Percentiles rank a stretch among this genome's conserved stretches.
These are phyloP conservation scores for Pseudohyphozyma bogoriensis DNA, from an alignment of 768 basidiomycete species.

Conservation along the genomic window DNA sequence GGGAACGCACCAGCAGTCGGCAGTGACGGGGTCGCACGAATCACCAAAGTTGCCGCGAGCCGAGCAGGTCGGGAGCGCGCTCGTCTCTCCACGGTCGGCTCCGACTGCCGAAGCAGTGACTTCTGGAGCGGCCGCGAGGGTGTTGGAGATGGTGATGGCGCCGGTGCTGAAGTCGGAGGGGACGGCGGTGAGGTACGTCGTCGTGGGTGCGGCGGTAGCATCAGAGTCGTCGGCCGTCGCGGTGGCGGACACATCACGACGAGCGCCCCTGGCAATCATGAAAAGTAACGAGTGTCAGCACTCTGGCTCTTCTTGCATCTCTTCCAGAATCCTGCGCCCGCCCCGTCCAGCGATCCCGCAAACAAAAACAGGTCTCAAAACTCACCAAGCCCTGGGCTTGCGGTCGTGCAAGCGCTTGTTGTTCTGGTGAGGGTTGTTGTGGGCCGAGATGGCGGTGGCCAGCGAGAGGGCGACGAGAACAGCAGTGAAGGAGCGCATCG, in stretches of 20 bases:
- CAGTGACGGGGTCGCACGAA: slow-evolving; percentile 10
- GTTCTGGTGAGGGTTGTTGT: neutral
- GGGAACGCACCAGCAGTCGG: slow-evolving; percentile 10
- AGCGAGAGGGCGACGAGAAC: slow-evolving; percentile 4
- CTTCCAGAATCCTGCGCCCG: neutral
- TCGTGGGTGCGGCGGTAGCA: neutral
- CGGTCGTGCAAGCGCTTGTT: slow-evolving; percentile 2
- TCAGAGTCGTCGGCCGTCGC: neutral
- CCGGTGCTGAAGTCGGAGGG: neutral
- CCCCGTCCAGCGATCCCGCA: neutral
- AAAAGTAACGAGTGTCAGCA: neutral
- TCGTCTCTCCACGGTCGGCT: neutral
- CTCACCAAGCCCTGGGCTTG: slow-evolving; percentile 15
- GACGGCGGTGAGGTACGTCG: slow-evolving; percentile 7
- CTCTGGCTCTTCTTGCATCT: neutral
- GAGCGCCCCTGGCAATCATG: neutral
- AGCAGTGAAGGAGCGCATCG: slow-evolving; percentile 12
- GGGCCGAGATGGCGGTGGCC: slow-evolving; percentile 6
- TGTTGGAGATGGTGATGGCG: slow-evolving; percentile 17
- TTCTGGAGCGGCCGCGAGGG: slow-evolving; percentile 1
- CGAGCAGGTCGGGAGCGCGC: slow-evolving; percentile 1
- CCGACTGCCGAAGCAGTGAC: slow-evolving; percentile 8
- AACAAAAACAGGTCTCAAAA: neutral
- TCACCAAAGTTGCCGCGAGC: neutral
- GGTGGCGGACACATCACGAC: neutral